Evolutionary conservation across 176 grass and related monocot genomes (phyloP).

Genomic region (Hsuehochloa calcarea): DNA sequence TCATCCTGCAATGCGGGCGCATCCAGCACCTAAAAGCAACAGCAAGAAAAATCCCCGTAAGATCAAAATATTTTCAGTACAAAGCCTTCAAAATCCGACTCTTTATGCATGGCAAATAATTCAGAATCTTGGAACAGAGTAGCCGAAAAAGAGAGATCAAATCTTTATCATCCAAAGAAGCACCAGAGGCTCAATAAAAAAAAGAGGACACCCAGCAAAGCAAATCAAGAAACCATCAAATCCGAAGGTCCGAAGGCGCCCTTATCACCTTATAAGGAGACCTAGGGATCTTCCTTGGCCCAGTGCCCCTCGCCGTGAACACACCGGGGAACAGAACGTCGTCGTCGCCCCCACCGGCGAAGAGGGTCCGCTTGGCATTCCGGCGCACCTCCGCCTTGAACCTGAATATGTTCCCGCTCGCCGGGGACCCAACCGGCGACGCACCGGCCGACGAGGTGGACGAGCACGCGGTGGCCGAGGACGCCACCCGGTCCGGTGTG

Average conservation of each 20-base stretch:
- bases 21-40: conserved; percentile 73
- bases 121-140: not conserved
- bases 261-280: conserved; percentile 79
- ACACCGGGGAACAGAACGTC: conserved; percentile 58
- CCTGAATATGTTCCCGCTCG: conserved; percentile 78
- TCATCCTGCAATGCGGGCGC: conserved; percentile 96
- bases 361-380: conserved; percentile 56
- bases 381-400: conserved; percentile 86
- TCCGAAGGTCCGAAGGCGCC: not conserved
- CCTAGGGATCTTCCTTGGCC: conserved; percentile 70
- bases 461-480: conserved; percentile 62
- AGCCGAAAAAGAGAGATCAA: not conserved
- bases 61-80: not conserved
- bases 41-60: not conserved
- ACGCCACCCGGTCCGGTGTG: conserved; percentile 53
- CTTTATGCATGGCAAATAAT: not conserved
- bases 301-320: conserved; percentile 37
- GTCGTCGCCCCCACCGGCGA: conserved; percentile 46
- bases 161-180: not conserved
- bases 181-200: not conserved
- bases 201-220: not conserved
- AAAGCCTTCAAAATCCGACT: not conserved
- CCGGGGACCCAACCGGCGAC: conserved; percentile 38
- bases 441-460: conserved; percentile 46
- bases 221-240: conserved; percentile 9